phyloP scores from a whole-genome alignment of 352 stramenopile genomes.

The Globisporangium canariense region DNA sequence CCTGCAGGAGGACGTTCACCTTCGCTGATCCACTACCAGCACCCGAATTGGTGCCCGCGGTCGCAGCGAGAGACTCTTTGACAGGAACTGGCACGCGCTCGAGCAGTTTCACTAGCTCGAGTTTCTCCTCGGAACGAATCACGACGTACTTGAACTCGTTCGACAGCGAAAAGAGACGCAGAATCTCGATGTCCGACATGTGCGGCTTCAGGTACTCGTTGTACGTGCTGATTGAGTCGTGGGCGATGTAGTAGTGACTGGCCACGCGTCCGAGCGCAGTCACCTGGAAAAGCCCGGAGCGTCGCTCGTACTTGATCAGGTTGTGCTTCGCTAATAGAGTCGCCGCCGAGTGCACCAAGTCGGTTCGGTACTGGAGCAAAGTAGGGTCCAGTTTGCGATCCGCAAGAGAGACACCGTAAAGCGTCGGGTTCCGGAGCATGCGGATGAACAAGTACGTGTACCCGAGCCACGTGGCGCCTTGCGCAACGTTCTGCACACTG shows the following conservation, averaged over 20 bases:
- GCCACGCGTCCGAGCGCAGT: constrained; percentile 97
- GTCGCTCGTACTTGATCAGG: constrained; percentile 97
- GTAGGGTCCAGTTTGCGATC: constrained; percentile 90
- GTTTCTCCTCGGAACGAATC: constrained; percentile 97
- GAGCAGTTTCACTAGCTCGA: constrained; percentile 97
- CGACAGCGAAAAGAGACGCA: constrained; percentile 98
- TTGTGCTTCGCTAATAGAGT: constrained; percentile 96
- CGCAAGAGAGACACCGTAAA: constrained; percentile 94
- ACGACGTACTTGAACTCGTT: constrained; percentile 99
- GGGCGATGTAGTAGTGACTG: constrained; percentile 99
- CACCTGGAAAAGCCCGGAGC: constrained; percentile 93
- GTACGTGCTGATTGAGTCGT: constrained; percentile 98
- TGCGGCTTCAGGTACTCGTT: constrained; percentile 98
- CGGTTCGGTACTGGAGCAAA: constrained; percentile 93
- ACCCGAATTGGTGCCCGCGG: constrained; percentile 29
- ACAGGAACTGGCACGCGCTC: constrained; percentile 98
- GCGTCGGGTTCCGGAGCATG: constrained; percentile 96
- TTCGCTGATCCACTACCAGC: constrained; percentile 89
- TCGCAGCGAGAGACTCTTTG: constrained; percentile 90
- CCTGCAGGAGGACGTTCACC: constrained; percentile 99
- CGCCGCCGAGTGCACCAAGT: constrained; percentile 96
- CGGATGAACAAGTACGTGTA: constrained; percentile 99
- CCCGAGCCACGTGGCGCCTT: constrained; percentile 98
- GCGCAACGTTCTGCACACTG: constrained; percentile 91
- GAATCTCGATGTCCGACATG: constrained; percentile 99